phyloP scores from a whole-genome alignment of 345 rosid genomes.

The Bruguiera parviflora region DNA sequence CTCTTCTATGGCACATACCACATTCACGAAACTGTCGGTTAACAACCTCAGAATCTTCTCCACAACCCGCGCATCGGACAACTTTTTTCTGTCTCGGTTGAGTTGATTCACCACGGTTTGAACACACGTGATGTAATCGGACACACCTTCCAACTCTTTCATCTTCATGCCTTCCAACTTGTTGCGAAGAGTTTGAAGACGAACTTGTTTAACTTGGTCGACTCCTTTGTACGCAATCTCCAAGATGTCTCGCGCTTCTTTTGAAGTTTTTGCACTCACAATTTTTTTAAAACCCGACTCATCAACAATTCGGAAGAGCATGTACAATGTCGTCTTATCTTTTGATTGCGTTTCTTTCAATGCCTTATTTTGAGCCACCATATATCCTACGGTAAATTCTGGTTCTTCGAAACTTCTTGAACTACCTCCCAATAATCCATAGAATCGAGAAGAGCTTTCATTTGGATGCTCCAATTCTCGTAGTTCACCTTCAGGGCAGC shows the following conservation, averaged over 20 bases:
- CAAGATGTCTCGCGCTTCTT: too few species aligned
- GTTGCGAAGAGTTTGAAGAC: not conserved
- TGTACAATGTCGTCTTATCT: too few species aligned
- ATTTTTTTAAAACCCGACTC: too few species aligned
- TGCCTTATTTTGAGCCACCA: too few species aligned
- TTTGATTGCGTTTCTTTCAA: too few species aligned
- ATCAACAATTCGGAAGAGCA: too few species aligned
- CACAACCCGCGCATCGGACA: not conserved
- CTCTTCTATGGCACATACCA: slow-evolving; percentile 10
- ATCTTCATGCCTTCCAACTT: slow-evolving; percentile 8
- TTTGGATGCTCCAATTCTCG: not conserved
- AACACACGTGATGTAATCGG: slow-evolving; percentile 3
- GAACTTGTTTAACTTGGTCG: too few species aligned
- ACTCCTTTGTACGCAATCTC: too few species aligned
- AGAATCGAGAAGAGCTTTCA: not conserved
- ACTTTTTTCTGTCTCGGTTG: not conserved
- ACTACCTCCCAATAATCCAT: not conserved
- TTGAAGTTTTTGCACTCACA: too few species aligned
- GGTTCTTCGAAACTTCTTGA: not conserved
- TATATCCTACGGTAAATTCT: too few species aligned
- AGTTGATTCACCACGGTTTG: slow-evolving; percentile 8
- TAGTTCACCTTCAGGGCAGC: not conserved
- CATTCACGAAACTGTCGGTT: slow-evolving; percentile 14
- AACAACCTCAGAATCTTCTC: slow-evolving; percentile 7
- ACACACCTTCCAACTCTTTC: slow-evolving; percentile 7